Evolutionary conservation across 441 rosid genomes (phyloP), one percentile per base, ranked within the genome.

Genomic region (Populus trichocarpa): DNA sequence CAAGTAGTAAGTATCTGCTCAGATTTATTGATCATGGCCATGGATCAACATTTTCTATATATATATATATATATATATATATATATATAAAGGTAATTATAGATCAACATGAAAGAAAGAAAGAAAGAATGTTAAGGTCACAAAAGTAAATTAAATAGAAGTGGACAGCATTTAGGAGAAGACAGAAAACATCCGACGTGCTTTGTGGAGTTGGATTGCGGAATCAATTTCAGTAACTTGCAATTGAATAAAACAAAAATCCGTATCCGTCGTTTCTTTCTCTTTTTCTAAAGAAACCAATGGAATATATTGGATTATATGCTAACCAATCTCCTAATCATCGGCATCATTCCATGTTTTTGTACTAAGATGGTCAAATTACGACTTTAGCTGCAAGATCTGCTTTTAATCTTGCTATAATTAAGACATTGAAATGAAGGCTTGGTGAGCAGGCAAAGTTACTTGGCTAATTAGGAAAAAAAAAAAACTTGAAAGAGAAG

Each of bases 251-350:
- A 61, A 69, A 68, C 28, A 13, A 69, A 65, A 66, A 63, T 59
- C 13, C 30, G 22, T 69, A 61, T 72, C 11, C 65, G 3, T 28
- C 30, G 50, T 40, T 20, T 63, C 8, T 57, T 36, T 79, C 36
- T 38, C 46, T 8, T 12, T 42, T 46, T 2, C 4, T 14, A 72
- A 76, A 78, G 77, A 33, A 66, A 76, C 67, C 59, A 22, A 33
- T n/a, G 35, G 78, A 83, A 80, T 78, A 46, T 72, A 78, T 80
- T 66, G 53, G 77, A 75, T 77, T 65, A 40, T 78, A 81, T 59
- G 67, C 80, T 76, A 76, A 79, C 79, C 79, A 73, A 76, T 69
- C 77, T 78, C 69, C 13, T 78, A 65, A 75, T 76, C 71, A 35
- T 25, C 53, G 33, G 38, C 66, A 74, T 71, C 63, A 71, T 74